phyloP scores from a whole-genome alignment of 768 basidiomycete genomes.

The Leccinum ochraceum region DNA sequence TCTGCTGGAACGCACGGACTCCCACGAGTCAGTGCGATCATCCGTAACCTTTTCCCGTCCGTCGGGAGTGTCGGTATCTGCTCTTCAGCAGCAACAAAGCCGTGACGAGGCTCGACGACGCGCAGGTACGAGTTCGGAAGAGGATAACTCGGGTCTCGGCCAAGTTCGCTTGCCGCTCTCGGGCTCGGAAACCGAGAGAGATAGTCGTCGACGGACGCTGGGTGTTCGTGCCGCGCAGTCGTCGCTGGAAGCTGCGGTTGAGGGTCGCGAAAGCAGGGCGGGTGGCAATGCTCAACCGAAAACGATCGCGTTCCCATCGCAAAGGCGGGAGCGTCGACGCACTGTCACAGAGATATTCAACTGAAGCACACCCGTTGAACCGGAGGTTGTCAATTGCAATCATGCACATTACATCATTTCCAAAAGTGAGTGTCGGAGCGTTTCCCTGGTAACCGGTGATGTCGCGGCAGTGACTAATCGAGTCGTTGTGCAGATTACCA shows the following conservation, averaged over 20 bases:
- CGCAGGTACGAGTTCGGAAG: constrained; percentile 29
- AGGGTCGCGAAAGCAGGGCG: constrained; percentile 30
- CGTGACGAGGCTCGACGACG: constrained; percentile 39
- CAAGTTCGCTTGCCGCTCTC: constrained; percentile 36
- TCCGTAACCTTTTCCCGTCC: constrained; percentile 69
- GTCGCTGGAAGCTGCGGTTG: constrained; percentile 42
- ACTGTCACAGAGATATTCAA: constrained; percentile 53
- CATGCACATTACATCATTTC: constrained; percentile 1
- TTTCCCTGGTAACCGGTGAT: background rate
- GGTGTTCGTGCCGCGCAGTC: constrained; percentile 43
- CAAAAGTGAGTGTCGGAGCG: constrained; percentile 20
- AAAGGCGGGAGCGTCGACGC: constrained; percentile 45
- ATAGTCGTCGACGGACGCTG: constrained; percentile 40
- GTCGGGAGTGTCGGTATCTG: constrained; percentile 51
- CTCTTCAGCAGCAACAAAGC: constrained; percentile 55
- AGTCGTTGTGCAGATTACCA: background rate
- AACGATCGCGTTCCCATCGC: constrained; percentile 35
- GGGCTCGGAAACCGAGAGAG: constrained; percentile 53
- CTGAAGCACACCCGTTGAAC: constrained; percentile 13
- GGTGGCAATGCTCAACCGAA: constrained; percentile 37
- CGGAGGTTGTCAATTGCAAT: constrained; percentile 14
- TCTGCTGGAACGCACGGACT: constrained; percentile 47
- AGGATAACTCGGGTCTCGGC: constrained; percentile 24
- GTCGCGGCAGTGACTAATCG: background rate
- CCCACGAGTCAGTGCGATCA: constrained; percentile 44